Conservation (phyloP, 192 early-diverging fungal genomes). For the Obelidium mucronatum region DNA sequence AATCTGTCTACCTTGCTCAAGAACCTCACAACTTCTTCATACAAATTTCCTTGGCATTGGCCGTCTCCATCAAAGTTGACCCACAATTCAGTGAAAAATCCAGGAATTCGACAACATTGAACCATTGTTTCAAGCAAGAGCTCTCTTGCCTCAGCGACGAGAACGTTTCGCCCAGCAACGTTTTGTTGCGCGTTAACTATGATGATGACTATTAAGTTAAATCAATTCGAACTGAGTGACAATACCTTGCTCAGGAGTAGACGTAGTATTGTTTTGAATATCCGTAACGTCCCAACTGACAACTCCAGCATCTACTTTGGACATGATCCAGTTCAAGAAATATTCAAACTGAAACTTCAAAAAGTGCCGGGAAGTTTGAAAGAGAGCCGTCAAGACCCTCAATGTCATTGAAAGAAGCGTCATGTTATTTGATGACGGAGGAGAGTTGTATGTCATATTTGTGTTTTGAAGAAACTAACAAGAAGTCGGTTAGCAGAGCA, state of each 20-base stretch:
- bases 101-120: slow-evolving; percentile 75
- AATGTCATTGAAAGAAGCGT: slow-evolving; percentile 67
- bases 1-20: slow-evolving; percentile 67
- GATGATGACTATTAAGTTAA: neutral
- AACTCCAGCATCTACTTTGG: slow-evolving; percentile 52
- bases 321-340: slow-evolving; percentile 67
- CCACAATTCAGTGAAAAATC: slow-evolving; percentile 88
- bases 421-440: slow-evolving; percentile 46
- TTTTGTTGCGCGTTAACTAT: neutral
- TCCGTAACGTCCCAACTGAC: slow-evolving; percentile 60
- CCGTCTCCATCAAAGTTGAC: slow-evolving; percentile 93
- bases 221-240: no score
- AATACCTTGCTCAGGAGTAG: neutral
- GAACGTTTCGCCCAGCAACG: slow-evolving; percentile 41
- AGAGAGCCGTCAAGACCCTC: slow-evolving; percentile 70
- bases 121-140: slow-evolving; percentile 82
- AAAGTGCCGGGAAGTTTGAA: slow-evolving; percentile 70
- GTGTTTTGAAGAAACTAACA: slow-evolving; percentile 61
- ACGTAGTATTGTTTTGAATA: slow-evolving; percentile 50
- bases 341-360: slow-evolving; percentile 83
- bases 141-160: slow-evolving; percentile 84
- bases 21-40: slow-evolving; percentile 84
- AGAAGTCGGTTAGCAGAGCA: slow-evolving; percentile 33
- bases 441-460: slow-evolving; percentile 50
- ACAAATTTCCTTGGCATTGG: slow-evolving; percentile 78